These are phyloP conservation scores for Tolypocladium inflatum DNA, from an alignment of 2,329 filamentous ascomycete species.

Conservation along the genomic window DNA sequence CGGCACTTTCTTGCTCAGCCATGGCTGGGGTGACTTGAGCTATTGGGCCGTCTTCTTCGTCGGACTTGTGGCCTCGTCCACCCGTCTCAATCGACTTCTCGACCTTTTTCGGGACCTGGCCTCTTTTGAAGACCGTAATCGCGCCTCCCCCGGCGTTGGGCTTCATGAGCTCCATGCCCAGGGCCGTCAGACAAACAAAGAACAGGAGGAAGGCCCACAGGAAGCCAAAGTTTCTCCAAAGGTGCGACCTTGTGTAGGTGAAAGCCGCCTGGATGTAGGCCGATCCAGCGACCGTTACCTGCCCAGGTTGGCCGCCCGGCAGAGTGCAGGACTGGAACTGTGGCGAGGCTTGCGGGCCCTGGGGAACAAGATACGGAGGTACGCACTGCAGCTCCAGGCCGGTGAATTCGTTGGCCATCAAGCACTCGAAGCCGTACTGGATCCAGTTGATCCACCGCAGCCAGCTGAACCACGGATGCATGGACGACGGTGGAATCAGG, in stretches of 20 bases:
- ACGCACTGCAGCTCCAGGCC: slow-evolving; percentile 48
- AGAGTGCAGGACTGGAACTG: slow-evolving; percentile 46
- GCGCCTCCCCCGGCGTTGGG: slow-evolving; percentile 49
- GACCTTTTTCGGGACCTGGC: slow-evolving; percentile 49
- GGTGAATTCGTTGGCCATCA: slow-evolving; percentile 56
- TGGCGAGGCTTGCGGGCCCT: slow-evolving; percentile 18
- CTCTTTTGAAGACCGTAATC: slow-evolving; percentile 53
- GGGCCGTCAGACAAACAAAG: slow-evolving; percentile 62
- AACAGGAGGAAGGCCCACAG: slow-evolving; percentile 66
- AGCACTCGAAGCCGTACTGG: slow-evolving; percentile 60
- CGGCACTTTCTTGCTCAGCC: slow-evolving; percentile 14
- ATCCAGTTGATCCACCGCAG: slow-evolving; percentile 58
- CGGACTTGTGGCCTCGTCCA: slow-evolving; percentile 28
- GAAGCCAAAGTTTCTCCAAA: slow-evolving; percentile 73
- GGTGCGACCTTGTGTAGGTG: slow-evolving; percentile 44
- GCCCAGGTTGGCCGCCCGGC: slow-evolving; percentile 33
- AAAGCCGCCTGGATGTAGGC: slow-evolving; percentile 45
- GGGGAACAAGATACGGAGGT: slow-evolving; percentile 47
- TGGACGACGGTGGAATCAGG: slow-evolving; percentile 46
- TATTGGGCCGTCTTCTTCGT: slow-evolving; percentile 35
- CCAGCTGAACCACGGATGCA: slow-evolving; percentile 55
- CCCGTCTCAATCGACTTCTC: slow-evolving; percentile 47
- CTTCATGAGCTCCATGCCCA: slow-evolving; percentile 59
- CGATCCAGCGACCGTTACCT: slow-evolving; percentile 39
- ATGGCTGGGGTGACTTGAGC: slow-evolving; percentile 55